Conservation (phyloP, 225 moss, liverwort and hornwort genomes). For the Takakia lepidozioides region DNA sequence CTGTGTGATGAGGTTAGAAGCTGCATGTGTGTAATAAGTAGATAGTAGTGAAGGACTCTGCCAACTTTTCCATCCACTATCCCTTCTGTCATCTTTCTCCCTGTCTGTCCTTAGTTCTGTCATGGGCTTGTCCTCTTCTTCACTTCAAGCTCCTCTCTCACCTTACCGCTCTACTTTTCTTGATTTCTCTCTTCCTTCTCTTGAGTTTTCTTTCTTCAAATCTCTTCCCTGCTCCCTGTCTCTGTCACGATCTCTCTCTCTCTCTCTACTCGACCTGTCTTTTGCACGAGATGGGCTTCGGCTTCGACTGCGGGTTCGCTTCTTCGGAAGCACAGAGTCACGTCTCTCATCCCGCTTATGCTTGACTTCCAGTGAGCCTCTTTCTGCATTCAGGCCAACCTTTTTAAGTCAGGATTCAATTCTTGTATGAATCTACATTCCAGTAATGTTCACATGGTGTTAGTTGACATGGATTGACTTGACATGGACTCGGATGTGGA, state of each 20-base stretch:
- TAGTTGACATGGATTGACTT: not conserved
- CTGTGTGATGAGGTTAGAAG: too few species aligned
- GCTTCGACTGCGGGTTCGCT: constrained; percentile 85
- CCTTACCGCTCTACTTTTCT: too few species aligned
- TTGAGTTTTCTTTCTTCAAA: too few species aligned
- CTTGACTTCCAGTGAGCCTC: constrained; percentile 64
- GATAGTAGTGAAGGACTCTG: too few species aligned
- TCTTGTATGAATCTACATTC: not conserved
- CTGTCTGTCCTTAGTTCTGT: too few species aligned
- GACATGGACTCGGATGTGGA: not conserved
- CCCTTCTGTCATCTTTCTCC: too few species aligned
- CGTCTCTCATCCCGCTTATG: constrained; percentile 67
- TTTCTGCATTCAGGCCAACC: constrained; percentile 43
- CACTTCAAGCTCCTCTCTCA: too few species aligned
- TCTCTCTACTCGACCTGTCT: constrained; percentile 72
- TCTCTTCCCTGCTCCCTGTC: constrained; percentile 12
- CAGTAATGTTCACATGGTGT: too few species aligned
- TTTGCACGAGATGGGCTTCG: constrained; percentile 45
- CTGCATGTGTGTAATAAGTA: too few species aligned
- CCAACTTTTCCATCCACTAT: too few species aligned
- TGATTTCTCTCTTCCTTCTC: too few species aligned
- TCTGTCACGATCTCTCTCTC: constrained; percentile 57
- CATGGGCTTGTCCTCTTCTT: too few species aligned
- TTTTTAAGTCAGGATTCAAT: not conserved
- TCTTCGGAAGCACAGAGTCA: constrained; percentile 61